These are phyloP conservation scores for Solanum medicagineum DNA, from an alignment of 257 asterid species.

Conservation along the genomic window DNA sequence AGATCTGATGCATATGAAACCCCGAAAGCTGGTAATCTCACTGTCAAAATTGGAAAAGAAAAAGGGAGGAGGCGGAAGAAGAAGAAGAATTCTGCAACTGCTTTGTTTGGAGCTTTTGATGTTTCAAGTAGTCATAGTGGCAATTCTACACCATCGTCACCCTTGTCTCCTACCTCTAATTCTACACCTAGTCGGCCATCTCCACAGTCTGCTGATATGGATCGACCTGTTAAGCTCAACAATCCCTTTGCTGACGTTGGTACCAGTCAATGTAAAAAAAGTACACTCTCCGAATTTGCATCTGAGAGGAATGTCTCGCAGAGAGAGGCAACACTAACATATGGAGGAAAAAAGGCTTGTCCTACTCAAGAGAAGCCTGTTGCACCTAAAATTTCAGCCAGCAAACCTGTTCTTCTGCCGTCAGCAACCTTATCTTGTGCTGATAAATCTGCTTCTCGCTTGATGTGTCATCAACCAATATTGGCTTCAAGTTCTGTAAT, in stretches of 20 bases:
- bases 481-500: slow-evolving; percentile 37
- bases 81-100: slow-evolving; percentile 41
- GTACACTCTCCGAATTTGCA: slow-evolving; percentile 10
- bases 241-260: slow-evolving; percentile 14
- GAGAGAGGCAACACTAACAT: slow-evolving; percentile 8
- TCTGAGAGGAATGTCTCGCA: slow-evolving; percentile 12
- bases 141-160: slow-evolving; percentile 84
- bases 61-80: slow-evolving; percentile 62
- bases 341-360: slow-evolving; percentile 3
- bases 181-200: slow-evolving; percentile 32
- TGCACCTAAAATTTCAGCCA: slow-evolving; percentile 12
- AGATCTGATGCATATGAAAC: slow-evolving; percentile 20
- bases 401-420: slow-evolving; percentile 43
- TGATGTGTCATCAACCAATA: slow-evolving; percentile 25
- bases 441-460: slow-evolving; percentile 19
- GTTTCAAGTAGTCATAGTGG: slow-evolving; percentile 89
- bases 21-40: slow-evolving; percentile 28
- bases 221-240: slow-evolving; percentile 18
- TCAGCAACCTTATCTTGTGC: slow-evolving; percentile 51
- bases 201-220: slow-evolving; percentile 23
- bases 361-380: slow-evolving; percentile 22
- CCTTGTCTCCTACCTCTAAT: slow-evolving; percentile 55
- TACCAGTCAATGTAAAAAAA: slow-evolving; percentile 8
- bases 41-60: slow-evolving; percentile 52
- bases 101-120: slow-evolving; percentile 29